These are phyloP conservation scores for Schizochytrium sp. DNA, from an alignment of 108 stramenopile genomes.

Conservation along the genomic window DNA sequence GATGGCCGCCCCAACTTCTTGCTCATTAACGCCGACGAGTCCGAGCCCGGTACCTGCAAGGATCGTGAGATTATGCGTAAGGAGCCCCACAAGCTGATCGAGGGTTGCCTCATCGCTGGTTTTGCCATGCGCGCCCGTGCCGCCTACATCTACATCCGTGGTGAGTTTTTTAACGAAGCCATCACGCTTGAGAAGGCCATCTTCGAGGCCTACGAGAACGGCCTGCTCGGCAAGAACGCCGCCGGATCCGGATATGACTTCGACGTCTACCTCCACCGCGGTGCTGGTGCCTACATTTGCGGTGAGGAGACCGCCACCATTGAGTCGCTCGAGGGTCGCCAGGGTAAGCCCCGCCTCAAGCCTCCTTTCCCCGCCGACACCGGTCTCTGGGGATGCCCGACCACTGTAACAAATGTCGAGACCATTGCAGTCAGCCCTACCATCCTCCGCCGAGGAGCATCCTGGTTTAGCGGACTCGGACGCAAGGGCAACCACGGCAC, in stretches of 20 bases:
- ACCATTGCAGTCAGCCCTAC: constrained; percentile 98
- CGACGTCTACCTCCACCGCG: constrained; percentile 99
- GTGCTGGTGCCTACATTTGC: constrained; percentile 99
- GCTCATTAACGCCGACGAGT: constrained; percentile 99
- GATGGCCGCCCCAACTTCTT: constrained; percentile 98
- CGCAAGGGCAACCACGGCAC: constrained; percentile 96
- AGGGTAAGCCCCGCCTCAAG: constrained; percentile 97
- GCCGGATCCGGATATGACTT: constrained; percentile 98
- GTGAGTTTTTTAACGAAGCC: constrained; percentile 99
- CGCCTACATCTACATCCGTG: constrained; percentile 99
- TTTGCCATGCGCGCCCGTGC: constrained; percentile 99
- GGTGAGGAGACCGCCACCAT: constrained; percentile 99
- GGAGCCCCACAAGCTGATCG: constrained; percentile 99
- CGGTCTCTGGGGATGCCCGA: constrained; percentile 97
- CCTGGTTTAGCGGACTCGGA: constrained; percentile 97
- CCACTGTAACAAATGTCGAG: constrained; percentile 99
- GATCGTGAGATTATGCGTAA: constrained; percentile 99
- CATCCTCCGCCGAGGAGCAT: constrained; percentile 94
- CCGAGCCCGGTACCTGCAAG: constrained; percentile 99
- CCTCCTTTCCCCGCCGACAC: constrained; percentile 99
- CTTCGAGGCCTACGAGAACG: constrained; percentile 96
- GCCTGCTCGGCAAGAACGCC: constrained; percentile 95
- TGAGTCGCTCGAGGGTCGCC: constrained; percentile 94
- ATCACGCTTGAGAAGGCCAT: constrained; percentile 99
- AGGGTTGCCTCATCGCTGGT: constrained; percentile 97